Evolutionary conservation across 2,329 filamentous ascomycete genomes (phyloP).

Genomic region (Trichoderma sp.): DNA sequence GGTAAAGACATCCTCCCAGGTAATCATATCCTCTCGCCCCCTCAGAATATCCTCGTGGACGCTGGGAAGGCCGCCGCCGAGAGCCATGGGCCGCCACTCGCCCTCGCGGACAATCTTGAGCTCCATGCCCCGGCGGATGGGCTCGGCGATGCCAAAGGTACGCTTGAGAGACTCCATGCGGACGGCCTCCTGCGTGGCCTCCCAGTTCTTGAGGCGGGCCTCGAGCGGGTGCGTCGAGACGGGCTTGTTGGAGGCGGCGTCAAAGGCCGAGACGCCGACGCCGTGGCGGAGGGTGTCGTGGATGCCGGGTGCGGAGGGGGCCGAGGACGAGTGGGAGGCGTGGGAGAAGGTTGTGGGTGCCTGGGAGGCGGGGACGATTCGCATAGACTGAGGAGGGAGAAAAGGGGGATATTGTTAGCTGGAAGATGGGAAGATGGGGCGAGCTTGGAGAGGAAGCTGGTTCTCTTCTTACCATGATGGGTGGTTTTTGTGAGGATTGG

Average conservation of each 20-base stretch:
- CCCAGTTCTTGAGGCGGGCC: slow-evolving; percentile 85
- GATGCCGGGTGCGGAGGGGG: slow-evolving; percentile 88
- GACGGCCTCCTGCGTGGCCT: slow-evolving; percentile 79
- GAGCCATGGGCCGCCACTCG: slow-evolving; percentile 74
- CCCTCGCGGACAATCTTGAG: slow-evolving; percentile 80
- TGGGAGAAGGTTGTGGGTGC: slow-evolving; percentile 66
- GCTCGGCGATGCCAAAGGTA: slow-evolving; percentile 89
- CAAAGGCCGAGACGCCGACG: slow-evolving; percentile 64
- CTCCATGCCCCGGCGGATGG: slow-evolving; percentile 91
- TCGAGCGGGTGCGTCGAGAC: slow-evolving; percentile 81
- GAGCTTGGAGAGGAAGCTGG: slow-evolving; percentile 14
- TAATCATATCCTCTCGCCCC: slow-evolving; percentile 74
- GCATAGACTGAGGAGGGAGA: slow-evolving; percentile 69
- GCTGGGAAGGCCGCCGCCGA: slow-evolving; percentile 61
- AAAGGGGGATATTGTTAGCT: slow-evolving; percentile 25
- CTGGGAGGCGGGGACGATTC: slow-evolving; percentile 73
- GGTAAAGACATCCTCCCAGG: slow-evolving; percentile 92
- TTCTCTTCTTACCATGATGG: slow-evolving; percentile 51
- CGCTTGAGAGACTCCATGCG: slow-evolving; percentile 88
- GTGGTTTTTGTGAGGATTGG: slow-evolving; percentile 17
- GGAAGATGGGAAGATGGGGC: slow-evolving; percentile 10
- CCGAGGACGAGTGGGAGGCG: slow-evolving; percentile 62
- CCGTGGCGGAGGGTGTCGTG: slow-evolving; percentile 91
- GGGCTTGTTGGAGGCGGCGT: slow-evolving; percentile 50
- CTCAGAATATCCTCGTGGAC: slow-evolving; percentile 88